Conservation (phyloP, 164 flowering plant genomes). For the Akebia trifoliata region DNA sequence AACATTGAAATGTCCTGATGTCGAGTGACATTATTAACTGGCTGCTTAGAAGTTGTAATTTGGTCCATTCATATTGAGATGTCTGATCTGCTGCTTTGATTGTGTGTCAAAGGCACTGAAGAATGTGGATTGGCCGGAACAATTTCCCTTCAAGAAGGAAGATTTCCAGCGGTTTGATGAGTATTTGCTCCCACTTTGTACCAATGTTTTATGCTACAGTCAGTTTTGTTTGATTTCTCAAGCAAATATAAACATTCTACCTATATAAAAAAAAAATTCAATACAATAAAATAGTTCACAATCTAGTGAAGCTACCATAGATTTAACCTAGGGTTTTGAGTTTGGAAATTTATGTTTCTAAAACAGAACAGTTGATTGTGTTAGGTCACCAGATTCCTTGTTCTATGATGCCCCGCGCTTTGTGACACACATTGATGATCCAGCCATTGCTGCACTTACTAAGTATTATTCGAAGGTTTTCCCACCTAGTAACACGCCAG, state of each 20-base stretch:
- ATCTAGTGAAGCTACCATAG: too few species aligned
- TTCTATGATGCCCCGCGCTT: constrained; percentile 87
- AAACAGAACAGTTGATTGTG: constrained; percentile 12
- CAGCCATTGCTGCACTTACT: constrained; percentile 87
- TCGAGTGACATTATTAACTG: neutral
- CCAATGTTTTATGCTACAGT: neutral
- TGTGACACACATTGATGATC: constrained; percentile 95
- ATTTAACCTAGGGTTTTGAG: neutral
- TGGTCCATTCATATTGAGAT: neutral
- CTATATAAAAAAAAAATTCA: too few species aligned
- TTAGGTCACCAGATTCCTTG: constrained; percentile 64
- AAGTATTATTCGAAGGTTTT: constrained; percentile 75
- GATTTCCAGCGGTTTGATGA: constrained; percentile 90
- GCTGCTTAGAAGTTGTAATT: neutral
- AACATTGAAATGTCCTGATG: neutral
- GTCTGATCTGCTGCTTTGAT: neutral
- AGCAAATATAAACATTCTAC: too few species aligned
- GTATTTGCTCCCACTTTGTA: constrained; percentile 35
- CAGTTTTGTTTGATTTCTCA: neutral
- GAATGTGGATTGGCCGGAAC: constrained; percentile 89
- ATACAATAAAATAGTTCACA: too few species aligned
- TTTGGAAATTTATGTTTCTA: neutral
- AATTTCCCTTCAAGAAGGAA: constrained; percentile 82
- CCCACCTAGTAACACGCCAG: constrained; percentile 84
- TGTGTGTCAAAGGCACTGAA: constrained; percentile 43